A percentile compares a stretch with the other conserved stretches of the same genome.
phyloP scores from a whole-genome alignment of 352 stramenopile genomes.

The Hyaloperonospora brassicae region DNA sequence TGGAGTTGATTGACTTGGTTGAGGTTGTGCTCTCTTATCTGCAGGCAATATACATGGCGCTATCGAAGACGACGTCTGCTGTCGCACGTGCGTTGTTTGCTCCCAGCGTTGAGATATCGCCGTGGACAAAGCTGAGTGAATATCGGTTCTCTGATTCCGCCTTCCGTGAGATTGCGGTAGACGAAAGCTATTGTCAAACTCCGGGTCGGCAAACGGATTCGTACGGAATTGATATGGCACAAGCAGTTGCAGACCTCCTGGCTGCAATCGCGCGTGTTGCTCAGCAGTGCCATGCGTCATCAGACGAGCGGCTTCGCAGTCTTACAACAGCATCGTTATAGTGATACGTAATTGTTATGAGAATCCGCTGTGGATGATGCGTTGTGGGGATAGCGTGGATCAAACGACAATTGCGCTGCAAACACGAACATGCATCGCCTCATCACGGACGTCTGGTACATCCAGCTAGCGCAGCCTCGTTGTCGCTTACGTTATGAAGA shows the following conservation, averaged over 20 bases:
- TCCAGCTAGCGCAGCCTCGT: too few species aligned
- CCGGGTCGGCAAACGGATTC: conserved; percentile 20
- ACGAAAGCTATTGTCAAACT: conserved; percentile 5
- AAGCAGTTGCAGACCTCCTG: conserved; percentile 42
- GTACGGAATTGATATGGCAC: conserved; percentile 43
- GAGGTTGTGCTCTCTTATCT: conserved; percentile 33
- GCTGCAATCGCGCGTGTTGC: conserved; percentile 37
- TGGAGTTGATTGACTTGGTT: conserved; percentile 23
- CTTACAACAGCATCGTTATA: conserved; percentile 7
- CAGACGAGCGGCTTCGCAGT: conserved; percentile 21
- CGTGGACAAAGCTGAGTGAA: conserved; percentile 7
- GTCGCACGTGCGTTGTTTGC: conserved; percentile 15
- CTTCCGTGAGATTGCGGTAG: conserved; percentile 21
- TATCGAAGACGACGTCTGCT: conserved; percentile 20
- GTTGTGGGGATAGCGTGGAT: too few species aligned
- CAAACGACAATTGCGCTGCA: too few species aligned
- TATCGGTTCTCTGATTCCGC: conserved; percentile 16
- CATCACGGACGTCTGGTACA: too few species aligned
- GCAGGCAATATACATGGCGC: conserved; percentile 19
- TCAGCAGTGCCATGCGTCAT: conserved; percentile 31
- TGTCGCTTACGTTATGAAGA: too few species aligned
- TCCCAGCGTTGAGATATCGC: conserved; percentile 1
- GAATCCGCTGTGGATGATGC: too few species aligned
- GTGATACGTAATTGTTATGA: neutral
- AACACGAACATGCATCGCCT: too few species aligned